Conservation (phyloP, 2,329 filamentous ascomycete species). For the Simplicillium sp. region DNA sequence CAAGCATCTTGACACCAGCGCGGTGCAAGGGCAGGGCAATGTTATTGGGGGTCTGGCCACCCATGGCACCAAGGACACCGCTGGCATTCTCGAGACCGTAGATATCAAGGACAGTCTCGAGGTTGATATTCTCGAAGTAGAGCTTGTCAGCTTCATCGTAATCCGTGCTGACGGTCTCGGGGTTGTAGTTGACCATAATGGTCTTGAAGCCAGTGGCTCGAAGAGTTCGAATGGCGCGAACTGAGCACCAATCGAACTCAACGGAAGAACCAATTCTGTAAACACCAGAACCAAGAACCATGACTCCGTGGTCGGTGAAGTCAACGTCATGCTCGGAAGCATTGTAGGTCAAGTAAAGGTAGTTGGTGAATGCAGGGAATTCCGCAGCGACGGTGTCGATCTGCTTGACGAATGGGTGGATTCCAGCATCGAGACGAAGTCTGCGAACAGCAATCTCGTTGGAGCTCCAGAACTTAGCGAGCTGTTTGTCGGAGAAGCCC, state of each 20-base stretch:
- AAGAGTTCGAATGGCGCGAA: slow-evolving; percentile 84
- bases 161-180: slow-evolving; percentile 82
- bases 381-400: slow-evolving; percentile 98
- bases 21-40: slow-evolving; percentile 85
- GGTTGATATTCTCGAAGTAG: slow-evolving; percentile 92
- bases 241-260: slow-evolving; percentile 98
- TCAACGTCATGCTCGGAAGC: slow-evolving; percentile 73
- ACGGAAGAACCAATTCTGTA: slow-evolving; percentile 97
- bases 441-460: slow-evolving; percentile 87
- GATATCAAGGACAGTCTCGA: slow-evolving; percentile 87
- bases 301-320: slow-evolving; percentile 85
- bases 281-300: slow-evolving; percentile 93
- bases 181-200: slow-evolving; percentile 92
- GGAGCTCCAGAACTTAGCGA: slow-evolving; percentile 89
- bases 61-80: slow-evolving; percentile 90
- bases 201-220: slow-evolving; percentile 82
- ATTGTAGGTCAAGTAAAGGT: slow-evolving; percentile 94
- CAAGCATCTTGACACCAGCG: slow-evolving; percentile 83
- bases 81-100: slow-evolving; percentile 77
- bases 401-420: slow-evolving; percentile 89
- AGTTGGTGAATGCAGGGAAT: slow-evolving; percentile 91
- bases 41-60: slow-evolving; percentile 96
- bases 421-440: slow-evolving; percentile 73
- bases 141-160: slow-evolving; percentile 90
- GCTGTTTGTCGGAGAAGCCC: slow-evolving; percentile 87